Base-by-base conservation (phyloP, 306 rosid genomes). In the Cicer chorassanicum region DNA sequence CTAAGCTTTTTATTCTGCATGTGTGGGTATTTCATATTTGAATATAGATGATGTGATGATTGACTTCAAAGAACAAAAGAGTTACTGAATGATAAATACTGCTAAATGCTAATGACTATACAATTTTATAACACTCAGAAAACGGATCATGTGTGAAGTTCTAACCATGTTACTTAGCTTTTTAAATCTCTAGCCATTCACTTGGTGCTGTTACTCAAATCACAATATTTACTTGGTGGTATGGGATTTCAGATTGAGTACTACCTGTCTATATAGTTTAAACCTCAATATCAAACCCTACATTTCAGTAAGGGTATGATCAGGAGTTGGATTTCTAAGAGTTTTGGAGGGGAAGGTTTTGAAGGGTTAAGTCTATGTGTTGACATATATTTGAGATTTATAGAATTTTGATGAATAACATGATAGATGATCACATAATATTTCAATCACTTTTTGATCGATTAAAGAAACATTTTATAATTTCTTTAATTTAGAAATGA, bases 1-100 rank as follows among this genome's bases (percentile, higher is more conserved):
- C 39, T 63, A 54, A 38, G 42, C 24, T 60, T 24, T 21, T 70
- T 39, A 34, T 70, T 54, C 65, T 62, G 65, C 57, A 21, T 43
- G 57, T 2, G 21, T 16, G 60, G 4, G 34, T 65, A 41, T 13
- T 6, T 48, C 46, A 18, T 16, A 38, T 38, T 38, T 38, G 48
- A 21, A 59, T 59, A 13, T 13, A 48, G 54, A 48, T 48, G 18
- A 48, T 48, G 7, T 48, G 54, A 48, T 48, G 8, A 48, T 48
- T 48, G 54, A 48, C 54, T 48, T 48, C 54, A 48, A 48, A 13
- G 15, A 15, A 11, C 12, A 11, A 4, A 46, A 12, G 13, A 46
- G 8, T 48, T 14, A 48, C 34, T 48, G 54, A 48, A 48, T 13
- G 18, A 48, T 48, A 48, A 13, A 6, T 46, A 2, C 6, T 46